Conservation (phyloP, 306 rosid species). For the Arachis stenosperma region DNA sequence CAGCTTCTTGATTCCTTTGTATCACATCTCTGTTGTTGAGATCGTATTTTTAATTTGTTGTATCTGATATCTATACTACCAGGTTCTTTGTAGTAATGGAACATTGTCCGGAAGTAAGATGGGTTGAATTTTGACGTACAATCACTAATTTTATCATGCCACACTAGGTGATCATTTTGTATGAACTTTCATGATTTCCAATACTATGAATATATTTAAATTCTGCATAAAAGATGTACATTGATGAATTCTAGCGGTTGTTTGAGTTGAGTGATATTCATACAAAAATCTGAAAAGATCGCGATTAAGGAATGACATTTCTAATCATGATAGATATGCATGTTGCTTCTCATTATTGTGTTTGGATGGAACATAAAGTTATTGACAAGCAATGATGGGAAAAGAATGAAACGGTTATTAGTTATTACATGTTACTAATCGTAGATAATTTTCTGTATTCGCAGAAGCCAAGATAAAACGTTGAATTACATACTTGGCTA, state of each 20-base stretch:
- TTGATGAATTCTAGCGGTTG: not conserved
- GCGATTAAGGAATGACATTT: not conserved
- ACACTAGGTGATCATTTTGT: slow-evolving; percentile 31
- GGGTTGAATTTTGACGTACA: slow-evolving; percentile 38
- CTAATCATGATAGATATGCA: not conserved
- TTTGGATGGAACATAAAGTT: not conserved
- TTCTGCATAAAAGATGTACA: not conserved
- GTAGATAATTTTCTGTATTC: not conserved
- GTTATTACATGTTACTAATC: not conserved
- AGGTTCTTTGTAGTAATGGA: slow-evolving; percentile 32
- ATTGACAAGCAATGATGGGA: not conserved
- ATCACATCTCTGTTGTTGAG: slow-evolving; percentile 41
- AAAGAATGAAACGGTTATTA: not conserved
- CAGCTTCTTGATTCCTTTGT: slow-evolving; percentile 38
- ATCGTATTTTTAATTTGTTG: slow-evolving; percentile 30
- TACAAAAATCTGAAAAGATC: not conserved
- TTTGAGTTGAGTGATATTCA: slow-evolving; percentile 2
- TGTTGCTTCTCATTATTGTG: not conserved
- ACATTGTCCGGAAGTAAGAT: slow-evolving; percentile 31
- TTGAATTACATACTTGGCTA: too few species aligned
- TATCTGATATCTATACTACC: slow-evolving; percentile 32
- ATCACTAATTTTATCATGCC: slow-evolving; percentile 27
- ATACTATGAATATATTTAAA: slow-evolving; percentile 9
- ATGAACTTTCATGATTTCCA: slow-evolving; percentile 23
- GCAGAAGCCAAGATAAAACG: not conserved